These are phyloP conservation scores for Salicornia ramosissima DNA, from an alignment of 148 eudicot genomes.

Conservation along the genomic window DNA sequence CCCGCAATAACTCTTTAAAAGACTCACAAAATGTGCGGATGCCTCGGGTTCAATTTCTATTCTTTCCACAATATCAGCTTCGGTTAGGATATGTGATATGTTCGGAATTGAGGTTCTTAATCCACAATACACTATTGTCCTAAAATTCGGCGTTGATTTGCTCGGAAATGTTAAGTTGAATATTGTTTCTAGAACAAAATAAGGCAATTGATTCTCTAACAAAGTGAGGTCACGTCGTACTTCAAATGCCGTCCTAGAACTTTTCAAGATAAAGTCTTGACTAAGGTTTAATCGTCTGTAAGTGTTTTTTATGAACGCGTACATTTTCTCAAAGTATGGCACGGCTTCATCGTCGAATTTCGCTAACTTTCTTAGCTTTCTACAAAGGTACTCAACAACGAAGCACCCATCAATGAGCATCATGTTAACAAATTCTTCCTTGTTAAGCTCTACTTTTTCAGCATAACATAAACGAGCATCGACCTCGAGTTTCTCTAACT, in stretches of 20 bases:
- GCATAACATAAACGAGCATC: constrained; percentile 10
- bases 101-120: constrained; percentile 27
- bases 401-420: constrained; percentile 21
- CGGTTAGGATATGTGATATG: constrained; percentile 7
- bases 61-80: neutral
- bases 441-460: constrained; percentile 7
- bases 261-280: constrained; percentile 17
- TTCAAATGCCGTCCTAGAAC: constrained; percentile 22
- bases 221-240: constrained; percentile 20
- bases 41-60: neutral
- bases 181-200: constrained; percentile 9
- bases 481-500: neutral
- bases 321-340: neutral
- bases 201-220: constrained; percentile 24
- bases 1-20: constrained; percentile 16
- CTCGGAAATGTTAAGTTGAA: constrained; percentile 13
- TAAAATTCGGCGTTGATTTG: neutral
- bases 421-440: constrained; percentile 17
- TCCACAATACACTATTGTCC: constrained; percentile 14
- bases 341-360: neutral
- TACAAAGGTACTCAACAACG: constrained; percentile 12
- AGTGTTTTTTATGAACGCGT: neutral
- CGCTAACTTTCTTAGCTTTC: constrained; percentile 13
- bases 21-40: constrained; percentile 19
- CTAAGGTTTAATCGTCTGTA: neutral